Percentiles rank a stretch among this genome's conserved stretches.
Conservation (phyloP, 768 basidiomycete species). For the Panaeolus papilionaceus region DNA sequence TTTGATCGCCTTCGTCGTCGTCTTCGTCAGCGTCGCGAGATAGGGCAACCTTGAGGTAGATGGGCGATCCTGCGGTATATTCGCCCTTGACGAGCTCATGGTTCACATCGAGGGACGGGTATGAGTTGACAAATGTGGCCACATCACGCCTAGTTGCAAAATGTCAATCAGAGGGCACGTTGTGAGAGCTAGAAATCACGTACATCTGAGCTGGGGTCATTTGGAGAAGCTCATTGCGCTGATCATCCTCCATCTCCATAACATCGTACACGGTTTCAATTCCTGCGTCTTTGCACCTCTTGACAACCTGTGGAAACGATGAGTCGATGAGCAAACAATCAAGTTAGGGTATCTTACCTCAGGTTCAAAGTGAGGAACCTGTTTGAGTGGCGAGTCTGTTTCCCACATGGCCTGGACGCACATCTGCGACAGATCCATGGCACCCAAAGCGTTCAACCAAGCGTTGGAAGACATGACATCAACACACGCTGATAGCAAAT, state of each 20-base stretch:
- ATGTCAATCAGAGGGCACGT: slow-evolving; percentile 24
- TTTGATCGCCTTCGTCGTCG: slow-evolving; percentile 75
- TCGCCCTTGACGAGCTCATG: slow-evolving; percentile 88
- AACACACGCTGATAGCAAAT: slow-evolving; percentile 91
- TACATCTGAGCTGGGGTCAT: slow-evolving; percentile 91
- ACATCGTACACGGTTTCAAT: slow-evolving; percentile 95
- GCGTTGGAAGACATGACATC: slow-evolving; percentile 99
- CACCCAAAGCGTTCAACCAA: slow-evolving; percentile 91
- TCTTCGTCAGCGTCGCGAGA: slow-evolving; percentile 84
- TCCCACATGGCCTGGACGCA: slow-evolving; percentile 99
- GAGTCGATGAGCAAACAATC: not conserved
- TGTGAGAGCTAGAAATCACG: slow-evolving; percentile 37
- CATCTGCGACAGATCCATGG: slow-evolving; percentile 99
- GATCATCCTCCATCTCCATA: slow-evolving; percentile 97
- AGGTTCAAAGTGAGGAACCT: slow-evolving; percentile 95
- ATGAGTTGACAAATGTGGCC: slow-evolving; percentile 94
- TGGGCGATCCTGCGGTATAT: slow-evolving; percentile 85
- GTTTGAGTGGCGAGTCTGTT: slow-evolving; percentile 91
- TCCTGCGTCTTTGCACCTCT: slow-evolving; percentile 81
- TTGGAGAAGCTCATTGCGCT: slow-evolving; percentile 79
- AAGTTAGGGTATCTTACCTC: slow-evolving; percentile 57
- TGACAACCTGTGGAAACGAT: slow-evolving; percentile 62
- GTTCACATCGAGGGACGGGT: slow-evolving; percentile 93
- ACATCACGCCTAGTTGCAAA: slow-evolving; percentile 78
- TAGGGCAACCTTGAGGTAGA: slow-evolving; percentile 80